Evolutionary conservation across 306 rosid genomes (phyloP), one percentile per base, ranked within the genome.

Genomic region (Malus orientalis): DNA sequence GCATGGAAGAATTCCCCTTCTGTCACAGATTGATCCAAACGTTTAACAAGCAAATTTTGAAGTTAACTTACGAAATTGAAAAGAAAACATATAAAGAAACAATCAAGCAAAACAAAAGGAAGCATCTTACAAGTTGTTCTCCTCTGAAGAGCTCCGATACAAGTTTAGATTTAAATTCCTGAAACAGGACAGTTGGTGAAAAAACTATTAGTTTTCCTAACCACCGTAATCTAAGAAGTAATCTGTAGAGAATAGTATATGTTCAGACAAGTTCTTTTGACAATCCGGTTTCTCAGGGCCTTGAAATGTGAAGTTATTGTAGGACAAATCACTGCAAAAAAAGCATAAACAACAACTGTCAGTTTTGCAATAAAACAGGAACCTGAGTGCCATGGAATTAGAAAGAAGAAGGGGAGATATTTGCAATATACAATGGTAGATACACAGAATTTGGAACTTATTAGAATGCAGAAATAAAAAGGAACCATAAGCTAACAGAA

Each of bases 271-370:
- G 76, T 85, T 5, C 19, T 75, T 76, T 70, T 60, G 75, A 80
- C 97, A 91, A 67, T 85, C 80, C 49, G 64, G 40, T 61, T 72
- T 71, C 55, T 69, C 82, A 74, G 81, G 88, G 79, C 86, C 86
- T 83, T 79, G 86, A 81, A 83, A 83, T 0, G 84, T 75, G 67
- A 93, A 84, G 87, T 91, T 88, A 87, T 93, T 93, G 88, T 86
- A 93, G 8, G 98, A 93, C 77, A 93, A 89, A 81, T 93, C 97
- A 79, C 98, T 93, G 88, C 67, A 78, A 29, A 75, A 75, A 74
- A 81, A 63, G 5, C 36, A 76, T 20, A 44, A 38, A 32, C 42
- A 38, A 38, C 36, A 42, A 47, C 9, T 58, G 70, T 38, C 0
- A 60, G 42, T 8, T 8, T 63, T 6, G 61, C 22, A 64, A 27